phyloP scores from a whole-genome alignment of 257 asterid species.

The Linderniella brevidens region DNA sequence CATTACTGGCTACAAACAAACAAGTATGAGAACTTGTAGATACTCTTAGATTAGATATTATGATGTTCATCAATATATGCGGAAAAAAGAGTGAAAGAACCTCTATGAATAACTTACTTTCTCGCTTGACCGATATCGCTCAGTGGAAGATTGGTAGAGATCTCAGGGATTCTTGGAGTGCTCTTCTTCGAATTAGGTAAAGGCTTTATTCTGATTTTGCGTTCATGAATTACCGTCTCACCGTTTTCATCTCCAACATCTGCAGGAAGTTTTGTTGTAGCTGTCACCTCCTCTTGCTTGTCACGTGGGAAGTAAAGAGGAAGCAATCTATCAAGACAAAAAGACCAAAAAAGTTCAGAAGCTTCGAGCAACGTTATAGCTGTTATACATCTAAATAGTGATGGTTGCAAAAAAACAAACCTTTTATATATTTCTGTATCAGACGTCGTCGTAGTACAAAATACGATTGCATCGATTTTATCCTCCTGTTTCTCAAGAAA shows the following conservation, averaged over 20 bases:
- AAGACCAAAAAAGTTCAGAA: too few species aligned
- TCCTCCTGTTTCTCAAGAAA: conserved; percentile 87
- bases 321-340: conserved; percentile 48
- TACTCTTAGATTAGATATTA: too few species aligned
- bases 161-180: conserved; percentile 19
- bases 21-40: too few species aligned
- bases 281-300: conserved; percentile 72
- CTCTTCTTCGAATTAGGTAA: conserved; percentile 56
- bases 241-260: conserved; percentile 99
- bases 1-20: too few species aligned
- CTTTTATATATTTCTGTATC: conserved; percentile 97
- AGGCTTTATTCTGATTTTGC: conserved; percentile 86
- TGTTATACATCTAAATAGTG: too few species aligned
- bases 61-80: too few species aligned
- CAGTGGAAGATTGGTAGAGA: conserved; percentile 30
- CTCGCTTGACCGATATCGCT: conserved; percentile 33
- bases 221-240: conserved; percentile 74
- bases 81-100: too few species aligned
- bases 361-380: too few species aligned
- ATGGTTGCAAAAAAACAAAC: not conserved
- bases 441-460: conserved; percentile 61
- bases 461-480: conserved; percentile 60
- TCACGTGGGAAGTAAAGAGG: conserved; percentile 95
- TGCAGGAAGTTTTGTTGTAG: conserved; percentile 75
- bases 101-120: too few species aligned